These are phyloP conservation scores for Hypoxylon crocopeplum DNA, from an alignment of 495 filamentous ascomycete genomes.

Conservation along the genomic window DNA sequence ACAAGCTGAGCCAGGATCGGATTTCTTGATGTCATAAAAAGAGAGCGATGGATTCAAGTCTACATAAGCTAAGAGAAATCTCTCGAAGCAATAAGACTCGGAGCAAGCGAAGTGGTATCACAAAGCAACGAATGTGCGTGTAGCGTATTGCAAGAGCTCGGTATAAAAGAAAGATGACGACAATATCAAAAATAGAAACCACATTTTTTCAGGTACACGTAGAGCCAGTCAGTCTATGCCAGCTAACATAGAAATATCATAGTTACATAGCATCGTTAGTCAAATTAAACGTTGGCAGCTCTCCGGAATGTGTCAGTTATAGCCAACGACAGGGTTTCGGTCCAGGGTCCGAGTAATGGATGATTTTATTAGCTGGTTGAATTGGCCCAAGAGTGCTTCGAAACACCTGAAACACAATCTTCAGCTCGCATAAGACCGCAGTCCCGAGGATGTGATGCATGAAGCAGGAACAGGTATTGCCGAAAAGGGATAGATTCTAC, in stretches of 20 bases:
- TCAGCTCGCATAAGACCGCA: constrained; percentile 29
- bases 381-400: constrained; percentile 31
- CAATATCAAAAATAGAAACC: constrained; percentile 1
- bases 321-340: constrained; percentile 8
- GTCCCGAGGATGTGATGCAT: constrained; percentile 20
- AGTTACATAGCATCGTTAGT: constrained; percentile 20
- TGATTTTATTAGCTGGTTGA: constrained; percentile 19
- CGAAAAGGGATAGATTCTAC: constrained; percentile 22
- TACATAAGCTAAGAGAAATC: not conserved
- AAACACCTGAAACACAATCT: constrained; percentile 36
- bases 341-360: constrained; percentile 10
- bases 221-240: constrained; percentile 16
- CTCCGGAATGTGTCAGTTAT: constrained; percentile 35
- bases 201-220: constrained; percentile 9
- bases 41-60: constrained; percentile 1
- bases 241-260: constrained; percentile 3
- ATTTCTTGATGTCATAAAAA: constrained; percentile 4
- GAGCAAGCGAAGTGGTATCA: not conserved
- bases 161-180: not conserved
- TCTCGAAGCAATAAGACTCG: not conserved
- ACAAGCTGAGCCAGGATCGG: not conserved
- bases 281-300: constrained; percentile 31
- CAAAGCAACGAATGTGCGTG: constrained; percentile 17
- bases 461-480: constrained; percentile 27
- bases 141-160: not conserved